Percentiles rank a stretch among this genome's conserved stretches.
These are phyloP conservation scores for Nicotiana attenuata DNA, from an alignment of 257 asterid genomes.

Conservation along the genomic window DNA sequence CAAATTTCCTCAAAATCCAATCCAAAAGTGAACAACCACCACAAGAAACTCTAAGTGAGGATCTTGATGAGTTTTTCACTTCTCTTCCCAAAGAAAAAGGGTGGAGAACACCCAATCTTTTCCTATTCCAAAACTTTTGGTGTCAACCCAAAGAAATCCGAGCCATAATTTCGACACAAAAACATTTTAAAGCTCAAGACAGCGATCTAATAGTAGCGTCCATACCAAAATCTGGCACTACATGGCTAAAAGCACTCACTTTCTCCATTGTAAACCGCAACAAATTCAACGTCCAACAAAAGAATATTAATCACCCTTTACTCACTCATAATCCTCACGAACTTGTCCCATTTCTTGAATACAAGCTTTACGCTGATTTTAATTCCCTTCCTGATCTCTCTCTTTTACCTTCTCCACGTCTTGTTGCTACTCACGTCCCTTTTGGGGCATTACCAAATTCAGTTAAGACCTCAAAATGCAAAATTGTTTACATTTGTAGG, in stretches of 20 bases:
- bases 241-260: conserved; percentile 52
- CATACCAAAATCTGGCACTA: conserved; percentile 57
- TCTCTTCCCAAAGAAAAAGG: conserved; percentile 50
- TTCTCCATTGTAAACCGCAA: conserved; percentile 26
- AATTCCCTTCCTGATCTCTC: conserved; percentile 21
- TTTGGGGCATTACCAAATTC: conserved; percentile 26
- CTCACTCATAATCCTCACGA: conserved; percentile 45
- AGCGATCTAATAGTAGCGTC: conserved; percentile 34
- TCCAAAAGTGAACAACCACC: not conserved
- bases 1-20: not conserved
- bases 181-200: conserved; percentile 26
- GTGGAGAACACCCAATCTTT: conserved; percentile 42
- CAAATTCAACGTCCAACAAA: not conserved
- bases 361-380: conserved; percentile 18
- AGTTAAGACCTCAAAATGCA: conserved; percentile 19
- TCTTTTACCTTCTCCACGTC: conserved; percentile 23
- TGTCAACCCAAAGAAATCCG: conserved; percentile 35
- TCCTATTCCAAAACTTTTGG: conserved; percentile 42
- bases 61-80: conserved; percentile 29
- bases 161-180: conserved; percentile 16
- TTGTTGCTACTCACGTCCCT: conserved; percentile 45
- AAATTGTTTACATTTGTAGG: conserved; percentile 37
- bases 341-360: conserved; percentile 47
- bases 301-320: conserved; percentile 24
- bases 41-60: conserved; percentile 18